A percentile compares a stretch with the other conserved stretches of the same genome.
phyloP scores from a whole-genome alignment of 2,329 filamentous ascomycete genomes.

The Coleophoma cylindrospora region DNA sequence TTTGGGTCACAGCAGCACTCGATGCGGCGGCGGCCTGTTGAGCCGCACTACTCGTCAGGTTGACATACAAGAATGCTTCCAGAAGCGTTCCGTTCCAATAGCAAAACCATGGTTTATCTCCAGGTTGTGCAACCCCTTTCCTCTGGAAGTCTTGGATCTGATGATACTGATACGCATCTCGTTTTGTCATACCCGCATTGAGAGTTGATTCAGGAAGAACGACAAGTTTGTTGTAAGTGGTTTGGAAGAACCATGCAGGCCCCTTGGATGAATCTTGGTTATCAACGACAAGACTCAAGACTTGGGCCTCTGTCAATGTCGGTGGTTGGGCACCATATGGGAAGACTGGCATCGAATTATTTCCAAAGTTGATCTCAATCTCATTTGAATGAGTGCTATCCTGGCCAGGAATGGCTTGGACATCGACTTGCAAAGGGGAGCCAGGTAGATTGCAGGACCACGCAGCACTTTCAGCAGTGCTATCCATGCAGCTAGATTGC shows the following conservation, averaged over 20 bases:
- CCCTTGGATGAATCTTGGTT: conserved; percentile 49
- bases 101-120: conserved; percentile 64
- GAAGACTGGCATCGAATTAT: conserved; percentile 34
- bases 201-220: conserved; percentile 33
- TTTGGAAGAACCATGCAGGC: conserved; percentile 59
- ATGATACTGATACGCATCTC: conserved; percentile 1
- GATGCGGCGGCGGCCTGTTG: conserved; percentile 7
- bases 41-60: conserved; percentile 30
- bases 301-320: conserved; percentile 35
- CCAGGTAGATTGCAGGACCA: conserved; percentile 56
- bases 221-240: conserved; percentile 60
- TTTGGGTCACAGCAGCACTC: conserved; percentile 11
- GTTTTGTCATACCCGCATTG: conserved; percentile 10
- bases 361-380: conserved; percentile 29
- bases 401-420: conserved; percentile 13
- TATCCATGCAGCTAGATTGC: conserved; percentile 51
- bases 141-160: conserved; percentile 9
- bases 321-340: conserved; percentile 61
- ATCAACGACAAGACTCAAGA: conserved; percentile 51
- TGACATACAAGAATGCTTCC: conserved; percentile 62
- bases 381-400: conserved; percentile 22
- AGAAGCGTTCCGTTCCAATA: conserved; percentile 64
- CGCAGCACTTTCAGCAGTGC: conserved; percentile 47
- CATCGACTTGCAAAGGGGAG: conserved; percentile 14
- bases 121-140: conserved; percentile 37